Conservation (phyloP, 2,329 filamentous ascomycete genomes). For the Penicillium paneum region DNA sequence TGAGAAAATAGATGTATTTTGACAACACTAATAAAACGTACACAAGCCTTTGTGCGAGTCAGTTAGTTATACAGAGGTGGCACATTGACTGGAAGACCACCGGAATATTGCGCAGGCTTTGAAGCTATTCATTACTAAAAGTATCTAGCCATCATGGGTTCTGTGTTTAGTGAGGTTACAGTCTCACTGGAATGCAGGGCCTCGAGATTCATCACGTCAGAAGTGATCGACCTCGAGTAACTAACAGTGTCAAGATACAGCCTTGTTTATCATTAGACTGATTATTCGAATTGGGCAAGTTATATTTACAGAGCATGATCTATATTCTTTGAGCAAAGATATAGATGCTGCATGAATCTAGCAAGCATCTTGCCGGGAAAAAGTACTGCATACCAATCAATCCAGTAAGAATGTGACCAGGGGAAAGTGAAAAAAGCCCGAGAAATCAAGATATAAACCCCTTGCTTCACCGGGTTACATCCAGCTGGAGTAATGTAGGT, state of each 20-base stretch:
- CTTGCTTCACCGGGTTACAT: conserved; percentile 1
- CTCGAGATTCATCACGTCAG: background rate
- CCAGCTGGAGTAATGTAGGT: background rate
- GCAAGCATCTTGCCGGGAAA: background rate
- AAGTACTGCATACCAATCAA: background rate
- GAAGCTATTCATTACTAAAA: background rate
- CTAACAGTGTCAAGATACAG: background rate
- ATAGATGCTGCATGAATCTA: background rate
- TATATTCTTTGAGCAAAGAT: background rate
- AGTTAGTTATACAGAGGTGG: background rate
- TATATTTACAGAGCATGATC: background rate
- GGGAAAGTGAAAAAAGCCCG: background rate
- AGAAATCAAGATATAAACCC: background rate
- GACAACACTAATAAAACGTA: background rate
- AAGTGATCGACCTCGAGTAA: background rate
- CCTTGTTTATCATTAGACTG: background rate
- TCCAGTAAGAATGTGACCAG: background rate
- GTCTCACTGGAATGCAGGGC: conserved; percentile 4
- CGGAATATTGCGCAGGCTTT: background rate
- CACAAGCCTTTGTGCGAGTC: background rate
- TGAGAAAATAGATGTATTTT: background rate
- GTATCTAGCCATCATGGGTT: background rate
- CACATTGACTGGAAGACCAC: background rate
- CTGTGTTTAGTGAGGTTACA: background rate
- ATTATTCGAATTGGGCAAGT: no score